phyloP scores from a whole-genome alignment of 2,329 filamentous ascomycete species.

The Hypocreales sp. region DNA sequence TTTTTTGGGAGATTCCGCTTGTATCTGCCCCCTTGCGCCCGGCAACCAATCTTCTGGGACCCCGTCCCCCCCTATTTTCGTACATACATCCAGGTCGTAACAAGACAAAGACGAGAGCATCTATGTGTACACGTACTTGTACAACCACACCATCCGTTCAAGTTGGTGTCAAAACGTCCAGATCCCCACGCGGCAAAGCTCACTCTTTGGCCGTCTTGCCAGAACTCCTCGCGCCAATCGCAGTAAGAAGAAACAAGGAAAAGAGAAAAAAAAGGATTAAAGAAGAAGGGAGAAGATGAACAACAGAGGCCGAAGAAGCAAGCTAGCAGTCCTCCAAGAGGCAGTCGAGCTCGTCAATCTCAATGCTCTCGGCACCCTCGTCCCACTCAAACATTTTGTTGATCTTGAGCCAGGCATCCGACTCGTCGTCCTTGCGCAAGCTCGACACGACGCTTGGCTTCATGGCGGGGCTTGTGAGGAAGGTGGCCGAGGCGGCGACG shows the following conservation, averaged over 20 bases:
- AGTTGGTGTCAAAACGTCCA: conserved; percentile 1
- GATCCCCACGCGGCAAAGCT: background rate
- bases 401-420: conserved; percentile 24
- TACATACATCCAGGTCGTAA: conserved; percentile 8
- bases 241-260: no score
- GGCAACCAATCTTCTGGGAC: conserved; percentile 1
- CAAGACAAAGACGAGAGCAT: conserved; percentile 8
- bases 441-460: conserved; percentile 15
- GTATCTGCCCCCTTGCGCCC: conserved; percentile 2
- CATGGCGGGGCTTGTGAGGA: conserved; percentile 40
- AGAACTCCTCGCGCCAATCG: conserved; percentile 8
- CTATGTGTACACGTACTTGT: conserved; percentile 17
- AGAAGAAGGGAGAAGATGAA: conserved; percentile 2
- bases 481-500: conserved; percentile 20
- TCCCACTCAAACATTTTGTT: conserved; percentile 38
- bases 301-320: no score
- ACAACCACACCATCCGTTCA: conserved; percentile 7
- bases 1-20: conserved; percentile 2
- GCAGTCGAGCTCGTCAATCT: conserved; percentile 83
- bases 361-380: conserved; percentile 71
- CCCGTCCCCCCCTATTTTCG: conserved; percentile 3
- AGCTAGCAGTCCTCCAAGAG: conserved; percentile 65
- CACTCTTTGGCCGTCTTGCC: conserved; percentile 1
- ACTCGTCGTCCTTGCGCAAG: conserved; percentile 21
- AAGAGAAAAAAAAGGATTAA: conserved; percentile 2